Evolutionary conservation across 352 stramenopile genomes (phyloP), one percentile per base, ranked within the genome.

Genomic region (Globisporangium cederbergense): DNA sequence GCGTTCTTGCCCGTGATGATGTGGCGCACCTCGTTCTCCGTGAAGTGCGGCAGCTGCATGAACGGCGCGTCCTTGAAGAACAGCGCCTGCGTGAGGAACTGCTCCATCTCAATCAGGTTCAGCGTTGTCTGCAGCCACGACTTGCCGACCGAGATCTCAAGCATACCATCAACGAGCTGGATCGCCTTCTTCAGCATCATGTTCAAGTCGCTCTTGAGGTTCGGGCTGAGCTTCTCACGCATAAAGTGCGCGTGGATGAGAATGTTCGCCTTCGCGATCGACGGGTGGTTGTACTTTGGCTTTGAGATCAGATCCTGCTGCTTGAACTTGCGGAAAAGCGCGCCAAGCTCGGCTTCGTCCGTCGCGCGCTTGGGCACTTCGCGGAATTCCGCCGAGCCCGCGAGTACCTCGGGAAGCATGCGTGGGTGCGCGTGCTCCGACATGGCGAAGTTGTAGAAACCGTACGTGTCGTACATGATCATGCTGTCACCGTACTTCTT

Each of bases 391-490:
- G 90, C 91, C 46, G 87, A 92, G 47, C 91, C 89, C 6, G 91
- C 91, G 36, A 98, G 69, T 43, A 97, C 91, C 85, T 99, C 97
- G 0, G 97, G 97, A 60, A 99, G 77, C 73, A 93, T 93, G 72
- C 97, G 98, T 46, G 98, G 81, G 58, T 97, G 79, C 50, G 94
- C 96, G 75, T 98, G 80, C 72, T 98, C 94, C 65, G 90, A 97
- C 67, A 99, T 90, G 50, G 96, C 88, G 66, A 98, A 96, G 81
- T 99, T 98, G 83, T 98, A 99, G 78, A 98, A 99, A 38, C 93
- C 93, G 76, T 99, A 99, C 60, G 97, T 99, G 78, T 99, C 96
- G 83, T 99, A 99, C 95, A 99, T 98, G 77, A 99, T 98, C 85
- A 99, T 98, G 72, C 97, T 98, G 82, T 99, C 97, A 34, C 97